A percentile compares a stretch with the other conserved stretches of the same genome.
phyloP scores from a whole-genome alignment of 2,329 filamentous ascomycete genomes.

The Clarireedia homoeocarpa region DNA sequence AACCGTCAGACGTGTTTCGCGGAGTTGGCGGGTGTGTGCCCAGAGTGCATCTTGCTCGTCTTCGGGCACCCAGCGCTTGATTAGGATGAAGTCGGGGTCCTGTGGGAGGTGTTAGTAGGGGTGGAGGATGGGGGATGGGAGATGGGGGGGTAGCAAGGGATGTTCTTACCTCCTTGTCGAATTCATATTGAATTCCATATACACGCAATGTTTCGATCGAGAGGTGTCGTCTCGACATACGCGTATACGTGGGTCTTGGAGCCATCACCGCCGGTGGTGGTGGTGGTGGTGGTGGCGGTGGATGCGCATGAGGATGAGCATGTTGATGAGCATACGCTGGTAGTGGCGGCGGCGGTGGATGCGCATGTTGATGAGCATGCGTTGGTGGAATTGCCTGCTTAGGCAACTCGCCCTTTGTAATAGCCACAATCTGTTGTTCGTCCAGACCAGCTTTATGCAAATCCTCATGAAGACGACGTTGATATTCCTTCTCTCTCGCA shows the following conservation, averaged over 20 bases:
- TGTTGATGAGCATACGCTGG: neutral
- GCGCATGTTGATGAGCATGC: neutral
- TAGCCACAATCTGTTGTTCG: slow-evolving; percentile 50
- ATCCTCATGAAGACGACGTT: slow-evolving; percentile 48
- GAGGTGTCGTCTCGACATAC: slow-evolving; percentile 54
- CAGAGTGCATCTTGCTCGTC: slow-evolving; percentile 65
- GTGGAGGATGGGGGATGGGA: neutral
- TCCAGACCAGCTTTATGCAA: slow-evolving; percentile 50
- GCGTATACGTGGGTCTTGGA: slow-evolving; percentile 49
- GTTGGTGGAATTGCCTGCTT: neutral
- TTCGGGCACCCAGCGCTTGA: slow-evolving; percentile 66
- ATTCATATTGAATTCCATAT: slow-evolving; percentile 49
- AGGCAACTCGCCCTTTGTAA: slow-evolving; percentile 42
- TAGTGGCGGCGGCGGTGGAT: neutral
- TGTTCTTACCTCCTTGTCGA: slow-evolving; percentile 33
- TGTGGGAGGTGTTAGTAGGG: slow-evolving; percentile 21
- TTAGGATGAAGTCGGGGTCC: slow-evolving; percentile 63
- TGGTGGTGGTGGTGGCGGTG: neutral
- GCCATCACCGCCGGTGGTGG: neutral
- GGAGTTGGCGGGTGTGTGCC: slow-evolving; percentile 56
- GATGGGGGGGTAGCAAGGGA: neutral
- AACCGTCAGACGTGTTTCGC: slow-evolving; percentile 23
- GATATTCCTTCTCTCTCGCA: slow-evolving; percentile 34
- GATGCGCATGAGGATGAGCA: slow-evolving; percentile 10
- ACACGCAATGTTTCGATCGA: slow-evolving; percentile 52